Conservation (phyloP, 1,139 yeast genomes). For the Pichia sp. region DNA sequence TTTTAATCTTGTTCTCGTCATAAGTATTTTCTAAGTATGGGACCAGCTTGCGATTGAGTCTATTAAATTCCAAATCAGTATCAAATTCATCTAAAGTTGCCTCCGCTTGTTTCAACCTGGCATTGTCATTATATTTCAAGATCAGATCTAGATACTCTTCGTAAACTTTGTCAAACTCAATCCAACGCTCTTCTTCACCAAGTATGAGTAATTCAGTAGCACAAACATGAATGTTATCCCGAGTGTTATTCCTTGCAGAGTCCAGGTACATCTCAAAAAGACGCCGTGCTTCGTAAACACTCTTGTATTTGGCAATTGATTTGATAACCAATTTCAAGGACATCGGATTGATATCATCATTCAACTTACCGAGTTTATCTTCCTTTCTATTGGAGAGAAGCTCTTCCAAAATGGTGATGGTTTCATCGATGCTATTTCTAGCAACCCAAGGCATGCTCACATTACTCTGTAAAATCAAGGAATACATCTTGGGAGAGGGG, state of each 20-base stretch:
- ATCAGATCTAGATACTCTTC: constrained; percentile 18
- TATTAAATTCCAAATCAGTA: constrained; percentile 1
- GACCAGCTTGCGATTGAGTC: constrained; percentile 5
- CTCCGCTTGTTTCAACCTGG: constrained; percentile 7
- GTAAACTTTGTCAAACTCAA: constrained; percentile 24
- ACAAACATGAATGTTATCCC: constrained; percentile 22
- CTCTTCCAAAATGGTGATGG: constrained; percentile 23
- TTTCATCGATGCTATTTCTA: constrained; percentile 25
- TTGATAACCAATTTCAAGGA: constrained; percentile 19
- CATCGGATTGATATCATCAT: constrained; percentile 21
- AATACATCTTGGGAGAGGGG: constrained; percentile 37
- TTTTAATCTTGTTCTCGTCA: constrained; percentile 14
- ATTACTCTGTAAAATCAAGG: constrained; percentile 21
- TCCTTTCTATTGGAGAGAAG: constrained; percentile 15
- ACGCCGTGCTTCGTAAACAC: constrained; percentile 18
- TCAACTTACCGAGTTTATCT: constrained; percentile 24
- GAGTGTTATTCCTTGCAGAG: constrained; percentile 15
- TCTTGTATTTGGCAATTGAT: constrained; percentile 15
- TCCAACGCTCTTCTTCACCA: constrained; percentile 26
- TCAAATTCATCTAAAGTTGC: constrained; percentile 2
- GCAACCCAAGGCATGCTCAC: constrained; percentile 12
- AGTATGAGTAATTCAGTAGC: constrained; percentile 22
- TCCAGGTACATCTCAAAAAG: constrained; percentile 23
- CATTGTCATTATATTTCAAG: constrained; percentile 11
- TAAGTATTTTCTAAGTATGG: constrained; percentile 1